These are phyloP conservation scores for Hebeloma cylindrosporum DNA, from an alignment of 768 basidiomycete species.

Conservation along the genomic window DNA sequence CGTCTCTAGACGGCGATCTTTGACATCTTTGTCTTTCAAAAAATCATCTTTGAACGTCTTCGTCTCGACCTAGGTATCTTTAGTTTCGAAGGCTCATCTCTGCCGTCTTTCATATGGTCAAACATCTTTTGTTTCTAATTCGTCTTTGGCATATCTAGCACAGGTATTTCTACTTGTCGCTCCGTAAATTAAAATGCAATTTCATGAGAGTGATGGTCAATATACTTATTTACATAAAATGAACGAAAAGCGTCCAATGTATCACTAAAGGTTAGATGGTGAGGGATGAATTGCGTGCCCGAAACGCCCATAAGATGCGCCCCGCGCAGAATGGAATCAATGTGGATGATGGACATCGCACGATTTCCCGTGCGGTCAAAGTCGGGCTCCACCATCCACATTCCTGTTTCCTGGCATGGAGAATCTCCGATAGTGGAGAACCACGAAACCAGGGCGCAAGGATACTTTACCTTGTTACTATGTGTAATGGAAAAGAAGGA, in stretches of 20 bases:
- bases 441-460: constrained; percentile 30
- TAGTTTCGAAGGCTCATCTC: no score
- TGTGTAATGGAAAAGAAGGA: constrained; percentile 27
- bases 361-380: neutral
- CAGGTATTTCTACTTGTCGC: neutral
- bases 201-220: constrained; percentile 32
- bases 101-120: no score
- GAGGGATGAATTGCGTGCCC: constrained; percentile 13
- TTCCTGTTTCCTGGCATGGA: constrained; percentile 25
- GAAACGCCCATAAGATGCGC: constrained; percentile 31
- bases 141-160: no score
- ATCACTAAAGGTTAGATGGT: constrained; percentile 18
- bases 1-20: no score
- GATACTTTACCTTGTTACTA: constrained; percentile 13
- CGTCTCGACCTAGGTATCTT: no score
- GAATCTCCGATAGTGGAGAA: constrained; percentile 21
- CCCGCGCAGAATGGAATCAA: constrained; percentile 30
- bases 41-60: no score
- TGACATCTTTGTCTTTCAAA: no score
- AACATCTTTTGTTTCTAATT: no score
- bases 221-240: no score
- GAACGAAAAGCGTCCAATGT: constrained; percentile 26
- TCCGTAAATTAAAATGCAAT: constrained; percentile 9
- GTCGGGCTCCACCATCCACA: constrained; percentile 32
- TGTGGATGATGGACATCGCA: constrained; percentile 22